Base-by-base conservation (phyloP, 1,284 basidiomycete genomes). In the Puccinia triticina region DNA sequence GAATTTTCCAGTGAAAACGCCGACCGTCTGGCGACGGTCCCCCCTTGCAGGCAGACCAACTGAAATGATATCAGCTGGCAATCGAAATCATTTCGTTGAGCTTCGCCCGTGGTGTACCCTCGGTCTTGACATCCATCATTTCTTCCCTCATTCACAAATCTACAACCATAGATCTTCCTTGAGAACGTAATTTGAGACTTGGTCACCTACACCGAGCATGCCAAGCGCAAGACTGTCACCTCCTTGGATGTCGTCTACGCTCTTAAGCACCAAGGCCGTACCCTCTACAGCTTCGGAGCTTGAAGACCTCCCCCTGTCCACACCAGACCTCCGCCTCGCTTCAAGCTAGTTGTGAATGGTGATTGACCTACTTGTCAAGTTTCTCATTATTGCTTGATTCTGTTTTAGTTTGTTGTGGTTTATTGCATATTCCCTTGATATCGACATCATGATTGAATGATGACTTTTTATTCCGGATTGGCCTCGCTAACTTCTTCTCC, bases 161-260 rank as follows among this genome's bases (percentile, higher is more conserved):
- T 34, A 61, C n/a, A 4, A 4, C 26, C 0, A 34, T 40, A 81
- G 78, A 91, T 92, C 86, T 92, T 92, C 89, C 89, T 92, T 77
- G 80, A 82, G 64, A 82, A 82, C 64, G 93, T 94, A 87, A 95
- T 96, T 86, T 92, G 93, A 85, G 94, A 94, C 89, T 92, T 92
- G 61, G 92, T 94, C 87, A 92, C 91, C 84, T 95, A 96, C 91
- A 94, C 93, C 84, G 94, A 95, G 88, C 94, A 96, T 89, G 94
- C 94, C 83, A 96, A 96, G 90, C 91, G 94, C 86, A 94, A 94
- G 90, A 94, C 92, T 71, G 93, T 95, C 83, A 94, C 92, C 73
- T 93, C 94, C 3, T 93, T 94, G 84, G 93, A 94, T 86, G 93
- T 94, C 84, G 94, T 96, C 84, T 96, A 96, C 88, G 94, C 94